Evolutionary conservation across 169 alveolate genomes (phyloP).

Genomic region (Plasmodium chabaudi): DNA sequence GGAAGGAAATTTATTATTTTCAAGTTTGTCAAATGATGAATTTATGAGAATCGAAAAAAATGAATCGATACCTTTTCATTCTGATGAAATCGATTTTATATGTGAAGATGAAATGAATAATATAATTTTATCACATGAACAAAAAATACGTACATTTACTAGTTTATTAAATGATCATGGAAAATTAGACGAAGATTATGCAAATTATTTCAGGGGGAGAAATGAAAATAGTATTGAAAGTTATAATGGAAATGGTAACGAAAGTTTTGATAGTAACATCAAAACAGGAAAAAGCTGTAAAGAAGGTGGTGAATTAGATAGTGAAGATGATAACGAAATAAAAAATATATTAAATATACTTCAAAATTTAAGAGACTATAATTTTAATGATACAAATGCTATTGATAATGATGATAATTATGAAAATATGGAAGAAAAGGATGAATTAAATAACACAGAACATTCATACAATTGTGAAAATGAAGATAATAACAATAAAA

Average conservation of each 20-base stretch:
- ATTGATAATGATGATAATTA: slow-evolving; percentile 52
- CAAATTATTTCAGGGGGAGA: background rate
- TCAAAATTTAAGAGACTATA: slow-evolving; percentile 56
- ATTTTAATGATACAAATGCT: slow-evolving; percentile 47
- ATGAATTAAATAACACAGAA: background rate
- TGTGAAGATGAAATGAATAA: slow-evolving; percentile 1
- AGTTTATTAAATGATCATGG: slow-evolving; percentile 13
- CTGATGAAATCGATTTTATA: slow-evolving; percentile 4
- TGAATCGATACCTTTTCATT: background rate
- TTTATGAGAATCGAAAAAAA: background rate
- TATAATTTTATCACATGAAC: slow-evolving; percentile 6
- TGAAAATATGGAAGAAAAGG: slow-evolving; percentile 35
- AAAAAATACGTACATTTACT: slow-evolving; percentile 13
- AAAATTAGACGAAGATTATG: background rate
- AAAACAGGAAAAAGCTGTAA: background rate
- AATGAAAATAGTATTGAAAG: background rate
- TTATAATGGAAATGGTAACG: background rate
- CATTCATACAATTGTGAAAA: slow-evolving; percentile 1
- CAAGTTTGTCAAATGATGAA: background rate
- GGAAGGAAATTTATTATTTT: background rate
- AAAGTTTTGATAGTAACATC: background rate
- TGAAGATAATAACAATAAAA: slow-evolving; percentile 10
- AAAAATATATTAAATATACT: slow-evolving; percentile 37
- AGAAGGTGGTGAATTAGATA: background rate
- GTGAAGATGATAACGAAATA: slow-evolving; percentile 68